Evolutionary conservation across 192 early-diverging fungal species (phyloP), one percentile per base, ranked within the genome.

Genomic region (Lobosporangium transversale): DNA sequence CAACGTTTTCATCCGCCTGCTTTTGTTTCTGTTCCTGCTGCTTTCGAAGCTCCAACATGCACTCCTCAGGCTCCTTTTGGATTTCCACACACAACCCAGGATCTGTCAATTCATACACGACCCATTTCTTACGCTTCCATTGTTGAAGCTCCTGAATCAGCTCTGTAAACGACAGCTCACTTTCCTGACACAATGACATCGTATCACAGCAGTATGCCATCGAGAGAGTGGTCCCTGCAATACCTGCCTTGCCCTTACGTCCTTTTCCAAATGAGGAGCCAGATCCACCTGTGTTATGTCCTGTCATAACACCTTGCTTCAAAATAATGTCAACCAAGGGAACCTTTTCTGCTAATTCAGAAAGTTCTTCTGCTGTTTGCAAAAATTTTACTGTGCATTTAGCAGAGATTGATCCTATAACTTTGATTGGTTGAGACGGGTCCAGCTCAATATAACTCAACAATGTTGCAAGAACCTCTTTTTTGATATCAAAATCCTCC

Each of bases 401-500:
- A 2, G 73, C 62, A 5, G 64, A 67, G 10, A 76, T 57, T 3
- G 73, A 76, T 0, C 73, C 73, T 27, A 36, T n/a, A 12, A 76
- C 73, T 32, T 76, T 76, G 48, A 66, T 67, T 3, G 73, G 36
- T 8, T 57, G 63, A 36, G 64, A 66, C 6, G n/a, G 24, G 29
- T 76, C 73, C 53, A 76, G 53, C 12, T 76, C 73, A 7, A 76
- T 62, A 33, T 76, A 76, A 36, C 73, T 76, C 53, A 76, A 15
- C 17, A 76, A 42, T 0, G 73, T 76, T 12, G 73, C 73, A 23
- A 76, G 29, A 14, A 76, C 73, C 35, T 76, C 73, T 36, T 66
- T 67, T 48, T 76, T 76, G 53, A 76, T 76, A 26, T 76, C 73
- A 57, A 67, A 76, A 47, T 76, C 73, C 15, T 76, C 57, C 23